Evolutionary conservation across 1,284 basidiomycete genomes (phyloP).

Genomic region (Rhizoctonia solani): DNA sequence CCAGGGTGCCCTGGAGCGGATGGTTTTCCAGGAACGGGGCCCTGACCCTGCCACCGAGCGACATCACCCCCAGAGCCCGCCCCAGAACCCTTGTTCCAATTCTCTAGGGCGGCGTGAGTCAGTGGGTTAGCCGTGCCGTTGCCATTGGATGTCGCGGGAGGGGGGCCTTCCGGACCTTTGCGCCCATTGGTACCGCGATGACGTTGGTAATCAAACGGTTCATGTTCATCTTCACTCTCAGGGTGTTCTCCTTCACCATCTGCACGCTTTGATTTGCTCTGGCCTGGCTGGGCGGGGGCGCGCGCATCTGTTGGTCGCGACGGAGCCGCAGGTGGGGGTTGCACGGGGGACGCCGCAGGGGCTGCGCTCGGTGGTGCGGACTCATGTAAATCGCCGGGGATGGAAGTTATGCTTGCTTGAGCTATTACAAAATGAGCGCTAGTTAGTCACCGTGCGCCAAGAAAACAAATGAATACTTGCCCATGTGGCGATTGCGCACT

Average conservation of each 20-base stretch:
- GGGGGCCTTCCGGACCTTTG: neutral
- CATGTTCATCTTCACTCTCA: slow-evolving; percentile 29
- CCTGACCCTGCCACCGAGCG: slow-evolving; percentile 29
- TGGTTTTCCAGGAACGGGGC: slow-evolving; percentile 25
- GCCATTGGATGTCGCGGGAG: neutral
- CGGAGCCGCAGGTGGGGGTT: neutral
- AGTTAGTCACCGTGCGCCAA: neutral
- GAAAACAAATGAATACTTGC: neutral
- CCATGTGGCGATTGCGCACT: slow-evolving; percentile 12
- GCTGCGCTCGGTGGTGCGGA: slow-evolving; percentile 9
- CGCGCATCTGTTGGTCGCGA: slow-evolving; percentile 18
- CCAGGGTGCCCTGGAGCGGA: neutral
- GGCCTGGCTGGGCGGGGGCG: slow-evolving; percentile 13
- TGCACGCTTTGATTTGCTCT: neutral
- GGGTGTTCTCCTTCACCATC: slow-evolving; percentile 11
- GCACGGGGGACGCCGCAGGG: slow-evolving; percentile 18
- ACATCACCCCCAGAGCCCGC: slow-evolving; percentile 19
- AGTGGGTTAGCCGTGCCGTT: slow-evolving; percentile 18
- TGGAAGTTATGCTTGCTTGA: slow-evolving; percentile 5
- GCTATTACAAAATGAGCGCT: slow-evolving; percentile 8
- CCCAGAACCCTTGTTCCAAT: slow-evolving; percentile 21
- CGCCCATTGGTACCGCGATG: neutral
- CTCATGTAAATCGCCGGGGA: slow-evolving; percentile 2
- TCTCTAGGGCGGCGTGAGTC: slow-evolving; percentile 23
- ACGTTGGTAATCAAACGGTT: slow-evolving; percentile 24